Base-by-base conservation (phyloP, 768 basidiomycete species). In the Lactarius indigo region DNA sequence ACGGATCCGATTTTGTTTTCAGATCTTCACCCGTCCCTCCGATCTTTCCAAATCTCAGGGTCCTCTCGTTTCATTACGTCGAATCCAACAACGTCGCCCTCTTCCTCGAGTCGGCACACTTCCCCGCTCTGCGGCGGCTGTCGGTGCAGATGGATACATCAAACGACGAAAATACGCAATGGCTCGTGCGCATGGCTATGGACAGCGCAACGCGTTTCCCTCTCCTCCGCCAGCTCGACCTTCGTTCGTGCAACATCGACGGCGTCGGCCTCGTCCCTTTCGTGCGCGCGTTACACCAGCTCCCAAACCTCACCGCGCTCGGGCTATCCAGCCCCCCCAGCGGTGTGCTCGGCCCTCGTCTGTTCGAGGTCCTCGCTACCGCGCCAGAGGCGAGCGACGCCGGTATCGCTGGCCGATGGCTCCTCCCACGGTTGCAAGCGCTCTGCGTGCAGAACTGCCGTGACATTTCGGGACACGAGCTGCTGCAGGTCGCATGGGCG, bases 211-310 rank as follows among this genome's bases (percentile, higher is more conserved):
- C 63, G 33, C 74, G 68, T 2, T 71, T 75, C 61, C 73, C 72
- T 17, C 57, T 65, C 18, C 68, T 76, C 7, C 73, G 72, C 55
- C 65, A 72, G 8, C 74, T 77, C 39, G 73, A 77, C 60, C 72
- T 77, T 3, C 73, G 75, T 26, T 69, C 73, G 15, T 76, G 74
- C 68, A 72, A 71, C 64, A 64, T 77, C 61, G 73, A 71, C 37
- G 76, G 76, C n/a, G 70, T 72, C 28, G 71, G 72, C 13, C 68
- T 76, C n/a, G 71, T 72, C 18, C 74, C 75, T 1, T 73, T 76
- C 65, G 69, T 76, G 5, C 72, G 73, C 13, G 75, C 72, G 31
- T 68, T 76, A 50, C 72, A 75, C 55, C 67, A 70, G 12, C 73
- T 75, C 30, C 72, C 74, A 5, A 71, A 72, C 52, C 72, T 76